Conservation (phyloP, 805 yeast species). For the Sungouiozyma ichnusensis region DNA sequence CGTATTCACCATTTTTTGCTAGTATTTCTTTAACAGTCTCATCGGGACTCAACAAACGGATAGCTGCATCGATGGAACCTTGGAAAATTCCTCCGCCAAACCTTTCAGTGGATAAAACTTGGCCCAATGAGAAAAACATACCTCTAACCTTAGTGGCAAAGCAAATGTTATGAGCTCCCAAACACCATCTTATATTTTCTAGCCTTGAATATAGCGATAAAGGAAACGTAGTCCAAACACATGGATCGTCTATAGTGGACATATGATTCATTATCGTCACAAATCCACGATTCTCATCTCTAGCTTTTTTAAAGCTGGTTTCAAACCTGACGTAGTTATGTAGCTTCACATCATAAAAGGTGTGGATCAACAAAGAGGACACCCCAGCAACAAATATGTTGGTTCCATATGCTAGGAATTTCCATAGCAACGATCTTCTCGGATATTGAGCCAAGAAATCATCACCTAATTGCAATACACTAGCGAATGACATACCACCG, state of each 20-base stretch:
- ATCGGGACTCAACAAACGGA: constrained; percentile 70
- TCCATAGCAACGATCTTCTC: constrained; percentile 50
- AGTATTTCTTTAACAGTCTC: constrained; percentile 32
- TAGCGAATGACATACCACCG: constrained; percentile 72
- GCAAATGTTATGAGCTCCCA: constrained; percentile 88
- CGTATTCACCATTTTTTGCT: constrained; percentile 22
- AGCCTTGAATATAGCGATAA: constrained; percentile 51
- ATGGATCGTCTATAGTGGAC: constrained; percentile 88
- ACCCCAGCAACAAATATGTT: constrained; percentile 54
- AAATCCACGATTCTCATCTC: constrained; percentile 60
- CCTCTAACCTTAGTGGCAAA: constrained; percentile 45
- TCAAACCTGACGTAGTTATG: constrained; percentile 56
- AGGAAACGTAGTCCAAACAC: constrained; percentile 80
- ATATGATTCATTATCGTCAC: constrained; percentile 88
- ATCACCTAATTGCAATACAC: constrained; percentile 63
- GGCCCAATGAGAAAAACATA: constrained; percentile 74
- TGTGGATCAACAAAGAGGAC: constrained; percentile 50
- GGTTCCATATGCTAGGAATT: constrained; percentile 54
- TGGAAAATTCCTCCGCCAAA: constrained; percentile 94
- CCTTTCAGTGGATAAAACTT: constrained; percentile 74
- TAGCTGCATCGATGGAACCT: constrained; percentile 77
- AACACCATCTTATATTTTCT: constrained; percentile 78
- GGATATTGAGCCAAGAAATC: constrained; percentile 59
- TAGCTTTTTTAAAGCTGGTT: constrained; percentile 49
- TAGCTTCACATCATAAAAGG: constrained; percentile 55